Conservation (phyloP, 31 red algal genomes). For the Odonthalia washingtoniensis region DNA sequence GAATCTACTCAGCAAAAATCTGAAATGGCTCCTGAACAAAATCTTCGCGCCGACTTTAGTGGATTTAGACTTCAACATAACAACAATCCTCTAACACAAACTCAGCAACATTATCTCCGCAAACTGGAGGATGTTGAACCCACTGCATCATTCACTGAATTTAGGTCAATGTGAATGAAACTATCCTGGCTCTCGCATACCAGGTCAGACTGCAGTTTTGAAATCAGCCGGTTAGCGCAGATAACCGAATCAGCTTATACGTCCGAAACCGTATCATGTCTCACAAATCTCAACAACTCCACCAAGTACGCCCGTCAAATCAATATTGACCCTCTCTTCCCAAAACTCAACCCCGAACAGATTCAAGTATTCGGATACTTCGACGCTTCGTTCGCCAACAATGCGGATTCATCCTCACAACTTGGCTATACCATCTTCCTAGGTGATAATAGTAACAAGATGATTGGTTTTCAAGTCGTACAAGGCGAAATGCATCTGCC, state of each 20-base stretch:
- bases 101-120: constrained; percentile 26
- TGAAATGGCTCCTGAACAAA: constrained; percentile 29
- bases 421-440: neutral
- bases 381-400: constrained; percentile 13
- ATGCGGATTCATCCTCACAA: neutral
- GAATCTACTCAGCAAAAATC: neutral
- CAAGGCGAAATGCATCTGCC: neutral
- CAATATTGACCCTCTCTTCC: neutral
- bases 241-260: neutral
- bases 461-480: constrained; percentile 27
- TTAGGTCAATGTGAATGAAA: too few relatives aligned
- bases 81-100: neutral
- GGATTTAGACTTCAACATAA: constrained; percentile 14
- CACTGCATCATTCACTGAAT: neutral
- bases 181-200: too few relatives aligned
- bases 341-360: too few relatives aligned
- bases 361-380: neutral
- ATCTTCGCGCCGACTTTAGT: neutral
- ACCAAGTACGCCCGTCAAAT: neutral
- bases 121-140: constrained; percentile 29
- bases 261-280: neutral
- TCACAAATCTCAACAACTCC: neutral
- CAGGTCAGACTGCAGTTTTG: too few relatives aligned
- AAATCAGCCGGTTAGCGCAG: too few relatives aligned
- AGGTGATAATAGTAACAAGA: neutral